Evolutionary conservation across 768 basidiomycete species (phyloP).

Genomic region (Boletus pseudo-olivaceus): DNA sequence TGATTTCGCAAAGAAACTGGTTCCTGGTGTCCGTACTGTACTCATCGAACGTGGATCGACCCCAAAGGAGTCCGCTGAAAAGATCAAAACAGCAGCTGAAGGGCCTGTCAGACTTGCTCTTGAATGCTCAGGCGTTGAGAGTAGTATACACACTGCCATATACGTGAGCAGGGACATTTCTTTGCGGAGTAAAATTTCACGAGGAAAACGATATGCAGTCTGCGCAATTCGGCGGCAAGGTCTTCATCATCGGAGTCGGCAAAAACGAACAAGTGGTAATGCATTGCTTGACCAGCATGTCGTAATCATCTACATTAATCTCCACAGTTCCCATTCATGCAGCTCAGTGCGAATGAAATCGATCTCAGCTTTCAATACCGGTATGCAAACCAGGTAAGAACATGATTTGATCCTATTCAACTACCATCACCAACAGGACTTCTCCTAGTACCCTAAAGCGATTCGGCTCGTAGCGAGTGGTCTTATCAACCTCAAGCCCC

Average conservation of each 20-base stretch:
- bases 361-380: slow-evolving; percentile 68
- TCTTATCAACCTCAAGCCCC: slow-evolving; percentile 67
- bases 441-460: slow-evolving; percentile 71
- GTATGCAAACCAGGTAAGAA: slow-evolving; percentile 55
- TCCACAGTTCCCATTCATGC: slow-evolving; percentile 66
- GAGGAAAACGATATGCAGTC: slow-evolving; percentile 37
- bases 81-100: slow-evolving; percentile 50
- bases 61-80: slow-evolving; percentile 48
- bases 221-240: slow-evolving; percentile 61
- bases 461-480: slow-evolving; percentile 76
- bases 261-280: slow-evolving; percentile 56
- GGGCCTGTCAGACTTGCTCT: slow-evolving; percentile 49
- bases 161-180: slow-evolving; percentile 37
- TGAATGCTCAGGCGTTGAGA: slow-evolving; percentile 65
- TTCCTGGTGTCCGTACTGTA: slow-evolving; percentile 56
- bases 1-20: slow-evolving; percentile 61
- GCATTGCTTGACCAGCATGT: slow-evolving; percentile 8
- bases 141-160: slow-evolving; percentile 57
- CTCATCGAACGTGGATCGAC: slow-evolving; percentile 46
- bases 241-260: slow-evolving; percentile 69
- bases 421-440: neutral
- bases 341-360: slow-evolving; percentile 66
- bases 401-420: neutral
- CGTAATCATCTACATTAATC: neutral
- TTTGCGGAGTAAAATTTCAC: neutral